Evolutionary conservation across 441 rosid species (phyloP).

Genomic region (Syzygium malaccense): DNA sequence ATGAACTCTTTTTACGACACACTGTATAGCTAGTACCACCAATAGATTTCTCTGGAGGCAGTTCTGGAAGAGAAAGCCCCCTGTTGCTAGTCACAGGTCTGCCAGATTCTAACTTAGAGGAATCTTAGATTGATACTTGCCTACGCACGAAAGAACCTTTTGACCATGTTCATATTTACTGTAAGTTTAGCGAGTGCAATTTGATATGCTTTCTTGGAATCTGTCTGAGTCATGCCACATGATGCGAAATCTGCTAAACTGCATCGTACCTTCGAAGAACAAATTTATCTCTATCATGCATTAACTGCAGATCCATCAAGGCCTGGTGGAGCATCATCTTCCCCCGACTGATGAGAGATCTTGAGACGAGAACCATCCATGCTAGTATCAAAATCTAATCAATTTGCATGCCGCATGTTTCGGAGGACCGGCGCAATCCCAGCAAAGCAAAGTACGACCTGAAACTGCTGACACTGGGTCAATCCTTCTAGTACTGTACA

Average conservation of each 20-base stretch:
- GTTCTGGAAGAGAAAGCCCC: neutral
- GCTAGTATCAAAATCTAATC: neutral
- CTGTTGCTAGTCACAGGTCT: neutral
- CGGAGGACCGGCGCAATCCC: neutral
- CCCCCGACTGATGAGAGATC: neutral
- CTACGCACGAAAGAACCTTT: neutral
- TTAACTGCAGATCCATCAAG: neutral
- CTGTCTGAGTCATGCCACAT: neutral
- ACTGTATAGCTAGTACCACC: neutral
- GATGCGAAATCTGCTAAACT: neutral
- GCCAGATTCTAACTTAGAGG: neutral
- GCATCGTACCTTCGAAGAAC: neutral
- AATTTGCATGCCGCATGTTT: neutral
- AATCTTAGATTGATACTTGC: neutral
- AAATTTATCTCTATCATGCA: neutral
- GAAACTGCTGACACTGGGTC: neutral
- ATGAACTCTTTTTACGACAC: neutral
- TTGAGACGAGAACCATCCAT: neutral
- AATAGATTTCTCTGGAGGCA: neutral
- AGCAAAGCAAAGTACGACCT: too few species aligned
- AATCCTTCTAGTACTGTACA: neutral
- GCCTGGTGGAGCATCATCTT: neutral
- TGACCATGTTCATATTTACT: neutral
- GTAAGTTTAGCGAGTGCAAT: neutral
- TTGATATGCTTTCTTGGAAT: neutral